phyloP scores from a whole-genome alignment of 345 rosid genomes.

The Gossypium ekmanianum region DNA sequence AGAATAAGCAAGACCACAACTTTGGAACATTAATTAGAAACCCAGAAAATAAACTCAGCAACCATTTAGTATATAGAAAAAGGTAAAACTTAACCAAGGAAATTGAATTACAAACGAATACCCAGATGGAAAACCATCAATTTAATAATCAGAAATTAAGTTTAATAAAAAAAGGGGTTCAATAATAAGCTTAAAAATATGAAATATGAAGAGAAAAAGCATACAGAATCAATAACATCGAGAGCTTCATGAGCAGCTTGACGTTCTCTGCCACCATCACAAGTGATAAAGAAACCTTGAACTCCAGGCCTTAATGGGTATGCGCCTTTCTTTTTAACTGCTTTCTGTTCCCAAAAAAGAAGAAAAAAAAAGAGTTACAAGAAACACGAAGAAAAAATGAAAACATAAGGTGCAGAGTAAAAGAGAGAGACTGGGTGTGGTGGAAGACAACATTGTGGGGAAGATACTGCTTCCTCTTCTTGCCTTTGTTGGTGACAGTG shows the following conservation, averaged over 20 bases:
- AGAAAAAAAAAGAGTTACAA: not conserved
- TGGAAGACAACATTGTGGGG: conserved; percentile 53
- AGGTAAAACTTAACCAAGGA: not conserved
- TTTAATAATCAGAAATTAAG: not conserved
- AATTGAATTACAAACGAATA: conserved; percentile 10
- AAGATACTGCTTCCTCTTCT: conserved; percentile 75
- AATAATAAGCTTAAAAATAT: not conserved
- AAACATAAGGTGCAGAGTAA: not conserved
- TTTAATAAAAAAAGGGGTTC: not conserved
- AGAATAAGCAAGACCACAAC: not conserved
- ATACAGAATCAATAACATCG: conserved; percentile 78
- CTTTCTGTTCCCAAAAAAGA: conserved; percentile 36
- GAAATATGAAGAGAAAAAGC: conserved; percentile 9
- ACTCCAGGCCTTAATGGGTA: conserved; percentile 85
- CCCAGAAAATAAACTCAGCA: not conserved
- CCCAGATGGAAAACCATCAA: conserved; percentile 15
- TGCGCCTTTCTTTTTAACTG: conserved; percentile 80
- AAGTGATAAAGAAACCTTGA: conserved; percentile 83
- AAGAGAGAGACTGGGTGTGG: not conserved
- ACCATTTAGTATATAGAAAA: not conserved
- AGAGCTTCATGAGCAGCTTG: conserved; percentile 88
- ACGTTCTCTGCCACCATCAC: conserved; percentile 88
- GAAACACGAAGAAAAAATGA: not conserved
- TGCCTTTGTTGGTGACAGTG: conserved; percentile 33
- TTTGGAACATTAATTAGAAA: not conserved